Base-by-base conservation (phyloP, 306 rosid genomes). In the Quercus variabilis region DNA sequence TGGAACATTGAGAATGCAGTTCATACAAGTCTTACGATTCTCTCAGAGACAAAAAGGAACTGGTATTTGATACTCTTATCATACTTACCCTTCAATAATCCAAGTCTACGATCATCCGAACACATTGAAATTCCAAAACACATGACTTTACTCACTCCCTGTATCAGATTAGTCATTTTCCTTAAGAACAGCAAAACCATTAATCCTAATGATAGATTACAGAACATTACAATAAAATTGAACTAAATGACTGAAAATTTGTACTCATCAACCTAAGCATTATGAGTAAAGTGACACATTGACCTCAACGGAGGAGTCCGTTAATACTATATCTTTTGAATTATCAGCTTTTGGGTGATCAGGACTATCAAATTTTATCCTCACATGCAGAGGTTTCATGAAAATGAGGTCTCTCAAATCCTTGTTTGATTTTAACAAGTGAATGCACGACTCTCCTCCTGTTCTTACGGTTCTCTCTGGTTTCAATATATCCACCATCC, bases 281-380 rank as follows among this genome's bases (percentile, higher is more conserved):
- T 58, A 81, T 62, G 82, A 83, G n/a, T 71, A 73, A 76, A 92
- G 90, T 2, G 85, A 81, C 21, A 90, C 86, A 54, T 88, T 85
- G 74, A 92, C 88, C 81, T 85, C 89, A 79, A 95, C 69, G 46
- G 84, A 78, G 21, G 95, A 83, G 69, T 92, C 88, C 9, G 92
- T 95, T 56, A 85, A 76, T 88, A 91, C 75, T 46, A 88, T 77
- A 57, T 92, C 94, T 85, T 87, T 90, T 28, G 79, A 76, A 72
- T 89, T 91, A 4, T 86, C 92, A 54, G 91, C 93, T 91, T 90
- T 95, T 57, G 91, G 90, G 79, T 92, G 99, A 74, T 83, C 90
- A 21, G 20, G 78, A 81, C 70, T 69, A 69, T 87, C 86, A 55
- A 95, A 35, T 88, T 86, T 91, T 85, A 95, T 46, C 79, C 92